Percentiles rank a stretch among this genome's conserved stretches.
phyloP scores from a whole-genome alignment of 1,284 basidiomycete species.

The Marasmius tenuissimus region DNA sequence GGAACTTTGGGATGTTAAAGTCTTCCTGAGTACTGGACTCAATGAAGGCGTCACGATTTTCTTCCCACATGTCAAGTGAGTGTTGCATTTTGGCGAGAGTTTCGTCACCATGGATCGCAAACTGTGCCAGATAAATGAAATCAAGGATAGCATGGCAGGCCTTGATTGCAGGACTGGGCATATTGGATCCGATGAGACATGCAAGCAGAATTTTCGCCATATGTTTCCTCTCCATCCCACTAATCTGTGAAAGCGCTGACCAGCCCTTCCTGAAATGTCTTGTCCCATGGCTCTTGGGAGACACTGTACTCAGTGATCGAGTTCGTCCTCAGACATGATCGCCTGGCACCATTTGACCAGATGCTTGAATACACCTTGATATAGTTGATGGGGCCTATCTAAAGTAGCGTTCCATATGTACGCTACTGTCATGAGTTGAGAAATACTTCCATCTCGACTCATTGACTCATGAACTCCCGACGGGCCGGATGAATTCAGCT shows the following conservation, averaged over 20 bases:
- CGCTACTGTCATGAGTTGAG: no score
- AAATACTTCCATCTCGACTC: no score
- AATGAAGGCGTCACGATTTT: conserved; percentile 23
- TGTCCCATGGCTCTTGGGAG: no score
- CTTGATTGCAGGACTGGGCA: conserved; percentile 5
- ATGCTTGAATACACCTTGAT: conserved; percentile 28
- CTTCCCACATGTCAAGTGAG: conserved; percentile 23
- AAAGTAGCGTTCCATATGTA: no score
- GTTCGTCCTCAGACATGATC: conserved; percentile 12
- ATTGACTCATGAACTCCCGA: no score
- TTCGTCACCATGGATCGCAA: conserved; percentile 15
- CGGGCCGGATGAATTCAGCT: no score
- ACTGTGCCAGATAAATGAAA: conserved; percentile 27
- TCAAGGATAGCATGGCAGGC: conserved; percentile 21
- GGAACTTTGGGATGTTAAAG: conserved; percentile 34
- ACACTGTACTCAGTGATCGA: no score
- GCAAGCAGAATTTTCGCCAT: conserved; percentile 22
- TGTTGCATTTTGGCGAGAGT: conserved; percentile 23
- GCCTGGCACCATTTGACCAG: conserved; percentile 22
- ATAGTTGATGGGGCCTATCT: conserved; percentile 34
- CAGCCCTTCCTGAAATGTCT: no score
- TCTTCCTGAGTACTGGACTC: conserved; percentile 18
- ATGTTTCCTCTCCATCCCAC: conserved; percentile 23
- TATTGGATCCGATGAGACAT: conserved; percentile 13
- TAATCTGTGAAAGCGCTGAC: no score